A percentile compares a stretch with the other conserved stretches of the same genome.
phyloP scores from a whole-genome alignment of 2,329 filamentous ascomycete species.

The Ophiostoma ulmi region DNA sequence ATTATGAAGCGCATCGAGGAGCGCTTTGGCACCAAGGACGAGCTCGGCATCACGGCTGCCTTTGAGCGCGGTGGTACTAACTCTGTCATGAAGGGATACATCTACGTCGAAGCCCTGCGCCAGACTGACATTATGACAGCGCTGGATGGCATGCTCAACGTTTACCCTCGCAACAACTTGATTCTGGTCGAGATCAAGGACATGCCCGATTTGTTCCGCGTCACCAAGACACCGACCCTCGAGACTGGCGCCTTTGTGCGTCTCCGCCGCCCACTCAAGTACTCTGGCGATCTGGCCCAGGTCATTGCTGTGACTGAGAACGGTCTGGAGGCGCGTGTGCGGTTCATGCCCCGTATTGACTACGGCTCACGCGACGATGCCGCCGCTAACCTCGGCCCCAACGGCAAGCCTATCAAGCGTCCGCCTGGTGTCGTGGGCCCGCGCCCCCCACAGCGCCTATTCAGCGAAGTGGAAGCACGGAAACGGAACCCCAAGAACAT shows the following conservation, averaged over 20 bases:
- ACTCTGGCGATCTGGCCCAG: slow-evolving; percentile 84
- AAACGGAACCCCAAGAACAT: slow-evolving; percentile 69
- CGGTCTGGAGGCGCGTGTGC: slow-evolving; percentile 79
- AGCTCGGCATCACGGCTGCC: slow-evolving; percentile 77
- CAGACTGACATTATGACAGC: slow-evolving; percentile 81
- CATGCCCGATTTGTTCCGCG: slow-evolving; percentile 91
- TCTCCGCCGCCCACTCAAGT: slow-evolving; percentile 71
- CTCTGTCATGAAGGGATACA: slow-evolving; percentile 82
- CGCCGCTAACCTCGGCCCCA: slow-evolving; percentile 43
- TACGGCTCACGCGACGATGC: slow-evolving; percentile 82
- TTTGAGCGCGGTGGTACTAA: slow-evolving; percentile 81
- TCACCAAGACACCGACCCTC: slow-evolving; percentile 78
- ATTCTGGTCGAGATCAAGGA: slow-evolving; percentile 91
- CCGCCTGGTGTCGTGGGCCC: slow-evolving; percentile 53
- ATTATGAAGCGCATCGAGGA: slow-evolving; percentile 89
- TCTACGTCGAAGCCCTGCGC: slow-evolving; percentile 88
- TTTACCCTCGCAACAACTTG: slow-evolving; percentile 83
- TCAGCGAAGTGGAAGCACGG: slow-evolving; percentile 87
- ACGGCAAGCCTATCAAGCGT: slow-evolving; percentile 76
- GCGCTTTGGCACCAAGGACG: slow-evolving; percentile 68
- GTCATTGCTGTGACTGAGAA: slow-evolving; percentile 91
- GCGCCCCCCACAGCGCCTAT: slow-evolving; percentile 79
- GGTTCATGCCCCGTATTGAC: slow-evolving; percentile 84
- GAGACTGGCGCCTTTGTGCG: slow-evolving; percentile 90
- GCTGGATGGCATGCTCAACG: slow-evolving; percentile 77